Evolutionary conservation across 192 early-diverging fungal species (phyloP), one percentile per base, ranked within the genome.

Genomic region (Coemansia sp.): DNA sequence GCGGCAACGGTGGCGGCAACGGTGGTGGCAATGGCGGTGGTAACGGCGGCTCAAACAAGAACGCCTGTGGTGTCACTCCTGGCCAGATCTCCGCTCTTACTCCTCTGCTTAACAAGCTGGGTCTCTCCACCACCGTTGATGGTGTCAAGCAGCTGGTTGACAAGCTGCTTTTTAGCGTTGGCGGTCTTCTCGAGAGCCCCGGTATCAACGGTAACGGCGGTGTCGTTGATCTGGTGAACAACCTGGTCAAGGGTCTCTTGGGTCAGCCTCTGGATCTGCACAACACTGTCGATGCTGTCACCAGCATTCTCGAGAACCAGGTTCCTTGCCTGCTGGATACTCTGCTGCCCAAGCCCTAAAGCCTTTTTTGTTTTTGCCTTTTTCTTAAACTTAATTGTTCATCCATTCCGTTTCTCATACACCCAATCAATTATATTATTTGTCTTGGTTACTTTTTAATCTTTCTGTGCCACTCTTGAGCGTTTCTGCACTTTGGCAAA

Each of bases 111-210:
- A 46, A 46, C 50, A 55, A 61, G 45, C 63, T 72, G 6, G 70
- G 70, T 13, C 63, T 72, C 8, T 45, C 48, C 1, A 53, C 50
- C 27, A 61, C 58, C 3, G 25, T 65, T 30, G 46, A 72, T 25
- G 70, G 63, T 29, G 63, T 72, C 38, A 72, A 72, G 63, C 53
- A 61, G 38, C 62, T 72, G 2, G 70, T 72, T 15, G 69, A 65
- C 53, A 60, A 72, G 35, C 48, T 72, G 2, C 36, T 60, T 3
- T 28, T 41, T 42, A 43, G 55, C 20, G 58, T 61, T 18, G 62
- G 69, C 6, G 69, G 54, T 18, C 62, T 72, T 17, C 50, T 72
- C 10, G 58, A 64, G 34, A 64, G 69, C 40, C 50, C 45, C 14
- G 62, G 42, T 6, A 46, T 72, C 40, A 56, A 57, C 40, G 62